Base-by-base conservation (phyloP, 306 rosid genomes). In the Amphicarpaea edgeworthii region DNA sequence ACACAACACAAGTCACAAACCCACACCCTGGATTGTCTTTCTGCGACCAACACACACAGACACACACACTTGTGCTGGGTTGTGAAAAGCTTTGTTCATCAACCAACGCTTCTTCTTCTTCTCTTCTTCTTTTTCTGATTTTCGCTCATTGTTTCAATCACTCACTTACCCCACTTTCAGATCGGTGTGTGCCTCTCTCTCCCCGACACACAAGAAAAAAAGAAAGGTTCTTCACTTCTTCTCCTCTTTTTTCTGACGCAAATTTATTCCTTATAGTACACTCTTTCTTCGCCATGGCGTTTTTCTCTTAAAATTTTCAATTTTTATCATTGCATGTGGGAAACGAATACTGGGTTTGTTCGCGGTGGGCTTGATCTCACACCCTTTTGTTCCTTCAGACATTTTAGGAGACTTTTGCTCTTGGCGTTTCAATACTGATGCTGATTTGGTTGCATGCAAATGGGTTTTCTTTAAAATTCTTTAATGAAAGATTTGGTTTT, bases 381-480 rank as follows among this genome's bases (percentile, higher is more conserved):
- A 66, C 59, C 19, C 5, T 14, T 30, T 75, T 64, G 19, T 55
- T 8, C 12, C 3, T 20, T 30, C 23, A 37, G 58, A 59, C 34
- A 1, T 45, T 61, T 45, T 12, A 14, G 20, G 64, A 41, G 7
- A 4, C 46, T 65, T 73, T 51, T 51, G 0, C 1, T 28, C 65
- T 62, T 34, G 21, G 26, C 72, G 30, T 32, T 70, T 87, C 38
- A 23, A 19, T 6, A 46, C 59, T 68, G 80, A 65, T 70, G 71
- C 73, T 82, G 80, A 88, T 72, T 59, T 71, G 23, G 41, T 75
- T 86, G 87, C 93, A 88, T 88, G 93, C 93, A 88, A 51, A 50
- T 79, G 82, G 65, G 60, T 80, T 46, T 67, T 37, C 55, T 51
- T 34, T 34, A 37, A 5, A 9, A 40, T 72, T 43, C 3, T 54